Percentiles rank a stretch among this genome's conserved stretches.
Evolutionary conservation across 31 red algal species (phyloP).

Genomic region (Odonthalia washingtoniensis): DNA sequence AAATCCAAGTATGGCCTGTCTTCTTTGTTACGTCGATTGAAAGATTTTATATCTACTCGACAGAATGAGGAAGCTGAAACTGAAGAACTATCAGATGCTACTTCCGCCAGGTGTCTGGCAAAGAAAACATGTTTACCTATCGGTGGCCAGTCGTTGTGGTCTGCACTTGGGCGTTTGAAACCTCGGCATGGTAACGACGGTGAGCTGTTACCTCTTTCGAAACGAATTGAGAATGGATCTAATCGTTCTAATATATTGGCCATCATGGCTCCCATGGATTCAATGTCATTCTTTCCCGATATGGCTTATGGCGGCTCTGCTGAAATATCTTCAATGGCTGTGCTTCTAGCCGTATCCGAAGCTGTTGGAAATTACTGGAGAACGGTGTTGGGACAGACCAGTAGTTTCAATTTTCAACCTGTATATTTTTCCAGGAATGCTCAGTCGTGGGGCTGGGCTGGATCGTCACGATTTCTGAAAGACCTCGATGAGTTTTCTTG

Average conservation of each 20-base stretch:
- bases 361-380: constrained; percentile 55
- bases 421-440: constrained; percentile 73
- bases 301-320: constrained; percentile 68
- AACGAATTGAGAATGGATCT: background rate
- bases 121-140: constrained; percentile 81
- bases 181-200: background rate
- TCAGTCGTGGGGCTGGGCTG: constrained; percentile 77
- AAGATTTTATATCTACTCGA: too few relatives aligned
- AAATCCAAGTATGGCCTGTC: too few relatives aligned
- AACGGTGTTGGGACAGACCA: background rate
- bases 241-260: constrained; percentile 34
- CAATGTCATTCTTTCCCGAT: constrained; percentile 73
- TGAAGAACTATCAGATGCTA: constrained; percentile 19
- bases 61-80: background rate
- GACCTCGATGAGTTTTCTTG: constrained; percentile 73
- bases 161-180: constrained; percentile 45
- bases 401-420: constrained; percentile 49
- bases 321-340: constrained; percentile 75
- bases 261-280: constrained; percentile 82
- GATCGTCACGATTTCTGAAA: constrained; percentile 74
- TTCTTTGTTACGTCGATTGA: too few relatives aligned
- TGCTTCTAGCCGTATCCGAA: constrained; percentile 72
- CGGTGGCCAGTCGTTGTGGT: constrained; percentile 80
- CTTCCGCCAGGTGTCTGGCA: constrained; percentile 57
- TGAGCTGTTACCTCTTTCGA: background rate